Evolutionary conservation across 495 filamentous ascomycete genomes (phyloP).

Genomic region (Bathelium albidoporum): DNA sequence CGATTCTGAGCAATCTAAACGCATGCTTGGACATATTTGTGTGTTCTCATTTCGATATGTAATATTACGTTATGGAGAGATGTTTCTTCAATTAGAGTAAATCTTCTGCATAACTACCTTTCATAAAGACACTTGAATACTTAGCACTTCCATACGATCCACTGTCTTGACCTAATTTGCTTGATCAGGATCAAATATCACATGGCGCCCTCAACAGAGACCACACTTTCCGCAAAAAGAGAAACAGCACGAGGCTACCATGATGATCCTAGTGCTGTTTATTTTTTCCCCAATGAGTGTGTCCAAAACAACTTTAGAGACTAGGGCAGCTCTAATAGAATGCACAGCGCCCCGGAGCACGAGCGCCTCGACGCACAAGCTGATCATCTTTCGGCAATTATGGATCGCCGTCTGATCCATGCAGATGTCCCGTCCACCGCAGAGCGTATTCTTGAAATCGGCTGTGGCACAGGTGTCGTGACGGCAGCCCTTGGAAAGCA

Average conservation of each 20-base stretch:
- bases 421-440: background rate
- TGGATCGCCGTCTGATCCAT: conserved; percentile 1
- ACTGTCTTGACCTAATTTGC: too few relatives aligned
- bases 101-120: too few relatives aligned
- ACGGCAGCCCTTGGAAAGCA: background rate
- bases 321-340: too few relatives aligned
- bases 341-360: conserved; percentile 4
- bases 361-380: conserved; percentile 2
- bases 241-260: background rate
- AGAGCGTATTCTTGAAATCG: conserved; percentile 8
- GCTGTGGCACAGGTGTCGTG: conserved; percentile 13
- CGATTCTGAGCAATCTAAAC: too few relatives aligned
- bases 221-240: background rate
- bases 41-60: too few relatives aligned
- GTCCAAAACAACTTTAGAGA: background rate
- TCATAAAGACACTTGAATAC: too few relatives aligned
- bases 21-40: too few relatives aligned
- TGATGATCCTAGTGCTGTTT: background rate
- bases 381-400: background rate
- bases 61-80: too few relatives aligned
- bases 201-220: too few relatives aligned
- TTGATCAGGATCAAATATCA: too few relatives aligned
- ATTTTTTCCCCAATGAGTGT: background rate
- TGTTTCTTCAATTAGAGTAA: too few relatives aligned
- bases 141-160: too few relatives aligned